These are phyloP conservation scores for Crucihimalaya himalaica DNA, from an alignment of 345 rosid genomes.

Conservation along the genomic window DNA sequence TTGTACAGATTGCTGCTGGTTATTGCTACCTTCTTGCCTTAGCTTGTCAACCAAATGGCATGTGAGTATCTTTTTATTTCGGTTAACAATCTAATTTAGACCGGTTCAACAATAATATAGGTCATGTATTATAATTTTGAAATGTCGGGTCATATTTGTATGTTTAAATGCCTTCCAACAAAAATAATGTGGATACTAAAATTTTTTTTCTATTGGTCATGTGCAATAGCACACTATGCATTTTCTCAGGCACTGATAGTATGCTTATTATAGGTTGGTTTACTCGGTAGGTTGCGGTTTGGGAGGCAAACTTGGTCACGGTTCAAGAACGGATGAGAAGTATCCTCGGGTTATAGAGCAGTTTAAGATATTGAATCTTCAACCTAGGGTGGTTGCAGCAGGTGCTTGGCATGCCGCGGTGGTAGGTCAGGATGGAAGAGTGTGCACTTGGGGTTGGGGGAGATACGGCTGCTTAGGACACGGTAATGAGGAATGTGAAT, in stretches of 20 bases:
- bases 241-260: background rate
- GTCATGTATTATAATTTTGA: background rate
- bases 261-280: constrained; percentile 67
- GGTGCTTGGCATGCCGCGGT: constrained; percentile 99
- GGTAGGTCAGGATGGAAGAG: constrained; percentile 91
- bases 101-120: background rate
- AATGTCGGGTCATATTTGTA: background rate
- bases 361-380: constrained; percentile 67
- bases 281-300: constrained; percentile 98
- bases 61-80: constrained; percentile 59
- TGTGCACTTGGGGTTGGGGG: constrained; percentile 99
- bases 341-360: constrained; percentile 86
- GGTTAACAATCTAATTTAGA: background rate
- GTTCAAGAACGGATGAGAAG: constrained; percentile 93
- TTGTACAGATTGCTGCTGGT: constrained; percentile 96
- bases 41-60: constrained; percentile 93
- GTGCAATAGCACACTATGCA: background rate
- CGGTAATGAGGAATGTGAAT: constrained; percentile 90
- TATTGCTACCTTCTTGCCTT: constrained; percentile 96
- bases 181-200: background rate
- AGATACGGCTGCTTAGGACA: constrained; percentile 98
- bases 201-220: background rate
- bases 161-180: background rate
- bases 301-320: constrained; percentile 99
- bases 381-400: constrained; percentile 91